Base-by-base conservation (phyloP, 345 rosid genomes). In the Diplotaxis tenuifolia region DNA sequence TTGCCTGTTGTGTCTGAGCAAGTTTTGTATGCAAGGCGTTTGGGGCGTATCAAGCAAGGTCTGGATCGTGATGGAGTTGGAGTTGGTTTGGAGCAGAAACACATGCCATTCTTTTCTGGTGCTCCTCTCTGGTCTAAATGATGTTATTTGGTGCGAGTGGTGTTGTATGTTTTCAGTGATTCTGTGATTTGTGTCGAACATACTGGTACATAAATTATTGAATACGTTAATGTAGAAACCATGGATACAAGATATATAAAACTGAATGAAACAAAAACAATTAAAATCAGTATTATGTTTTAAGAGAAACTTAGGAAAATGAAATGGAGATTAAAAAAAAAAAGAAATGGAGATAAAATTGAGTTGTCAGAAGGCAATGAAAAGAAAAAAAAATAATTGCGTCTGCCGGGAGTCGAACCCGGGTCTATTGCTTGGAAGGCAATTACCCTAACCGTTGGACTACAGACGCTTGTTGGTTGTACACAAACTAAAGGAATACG, bases 341-440 rank as follows among this genome's bases (percentile, higher is more conserved):
- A 40, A 14, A n/a, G n/a, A n/a, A n/a, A n/a, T n/a, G n/a, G n/a
- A n/a, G n/a, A n/a, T n/a, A n/a, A 42, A 42, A 42, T 5, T 14
- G 4, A 12, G 16, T 12, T 9, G 10, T n/a, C 7, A 42, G 20
- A 15, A 45, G 32, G 32, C 5, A 29, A 29, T 16, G 16, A 40
- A 40, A 40, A 1, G n/a, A 40, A 1, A 45, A 1, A 23, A 62
- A 9, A 16, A 25, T 0, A 6, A 1, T 0, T 88, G 92, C 86
- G 87, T 86, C 66, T 86, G 86, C 88, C 95, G 88, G 91, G 88
- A 84, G 90, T 88, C 90, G 92, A 87, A 86, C 88, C 93, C 86
- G 87, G 88, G 83, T 85, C 89, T 90, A 84, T 88, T 88, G 84
- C 82, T 86, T 86, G 90, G 93, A 86, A 86, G 96, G 87, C 87